Base-by-base conservation (phyloP, 441 rosid species). In the Melastoma candidum region DNA sequence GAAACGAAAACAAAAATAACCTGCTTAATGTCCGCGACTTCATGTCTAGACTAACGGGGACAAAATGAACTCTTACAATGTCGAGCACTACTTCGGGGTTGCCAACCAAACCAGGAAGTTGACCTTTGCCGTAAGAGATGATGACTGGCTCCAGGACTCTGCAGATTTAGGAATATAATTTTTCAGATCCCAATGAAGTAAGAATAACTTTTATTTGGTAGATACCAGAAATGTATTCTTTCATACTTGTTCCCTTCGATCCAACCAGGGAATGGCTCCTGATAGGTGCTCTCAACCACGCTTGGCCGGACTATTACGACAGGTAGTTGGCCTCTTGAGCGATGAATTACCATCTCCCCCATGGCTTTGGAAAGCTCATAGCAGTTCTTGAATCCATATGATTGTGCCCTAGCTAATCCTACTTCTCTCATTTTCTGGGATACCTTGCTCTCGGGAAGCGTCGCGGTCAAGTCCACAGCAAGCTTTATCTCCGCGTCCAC, bases 251-350 rank as follows among this genome's bases (percentile, higher is more conserved):
- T 27, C 36, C 81, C 81, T 67, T 71, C 64, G 25, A 76, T 68
- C 84, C 71, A 69, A 44, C 79, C 77, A 2, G 81, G 75, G 44
- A 68, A 78, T n/a, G 84, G 77, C 44, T 78, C 77, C 2, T 2
- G 54, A 47, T 58, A 71, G 3, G 78, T 59, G 60, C 74, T 64
- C 26, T 63, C 68, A 0, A 73, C 57, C 10, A 41, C 7, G 49
- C 73, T 72, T 0, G 80, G 80, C 36, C 75, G 73, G 44, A 71
- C 27, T 10, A 73, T 71, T 6, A 73, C 71, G 12, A 69, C 60
- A 0, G 71, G 70, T 1, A 75, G 1, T 9, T 63, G 57, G 13
- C 61, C 76, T 61, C 59, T 70, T 10, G 43, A 49, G 22, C 46
- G 45, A 2, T 57, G 14, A 27, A 76, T 44, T 12, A 69, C 2